These are phyloP conservation scores for Beauveria asiatica DNA, from an alignment of 2,329 filamentous ascomycete species.

Conservation along the genomic window DNA sequence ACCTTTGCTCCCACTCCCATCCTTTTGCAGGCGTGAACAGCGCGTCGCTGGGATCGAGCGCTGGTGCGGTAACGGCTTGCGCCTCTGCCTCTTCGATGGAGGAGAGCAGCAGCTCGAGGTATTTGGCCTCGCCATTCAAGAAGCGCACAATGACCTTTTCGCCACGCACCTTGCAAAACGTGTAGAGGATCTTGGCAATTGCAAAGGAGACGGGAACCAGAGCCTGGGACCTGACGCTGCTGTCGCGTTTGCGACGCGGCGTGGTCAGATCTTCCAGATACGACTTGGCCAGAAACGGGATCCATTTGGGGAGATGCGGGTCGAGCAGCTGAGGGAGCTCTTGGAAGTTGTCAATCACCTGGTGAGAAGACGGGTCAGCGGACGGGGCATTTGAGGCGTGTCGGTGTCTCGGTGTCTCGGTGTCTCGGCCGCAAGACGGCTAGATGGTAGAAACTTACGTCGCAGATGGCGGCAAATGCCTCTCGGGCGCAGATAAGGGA, in stretches of 20 bases:
- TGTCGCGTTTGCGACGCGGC: constrained; percentile 20
- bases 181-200: constrained; percentile 74
- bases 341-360: constrained; percentile 79
- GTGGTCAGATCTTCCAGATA: constrained; percentile 60
- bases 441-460: constrained; percentile 27
- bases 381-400: background rate
- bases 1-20: constrained; percentile 80
- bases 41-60: constrained; percentile 6
- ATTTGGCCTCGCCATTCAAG: constrained; percentile 78
- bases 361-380: constrained; percentile 16
- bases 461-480: constrained; percentile 36
- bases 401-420: background rate
- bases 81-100: constrained; percentile 58
- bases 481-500: constrained; percentile 42
- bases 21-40: constrained; percentile 13
- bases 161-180: constrained; percentile 88
- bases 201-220: constrained; percentile 55
- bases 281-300: constrained; percentile 66
- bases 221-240: constrained; percentile 27
- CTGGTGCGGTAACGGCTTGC: background rate
- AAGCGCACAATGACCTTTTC: constrained; percentile 89
- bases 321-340: constrained; percentile 92
- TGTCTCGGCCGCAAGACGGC: background rate
- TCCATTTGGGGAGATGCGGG: constrained; percentile 65
- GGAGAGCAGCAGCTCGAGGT: constrained; percentile 70